Conservation (phyloP, 805 yeast genomes). For the Candida qinlingensis region DNA sequence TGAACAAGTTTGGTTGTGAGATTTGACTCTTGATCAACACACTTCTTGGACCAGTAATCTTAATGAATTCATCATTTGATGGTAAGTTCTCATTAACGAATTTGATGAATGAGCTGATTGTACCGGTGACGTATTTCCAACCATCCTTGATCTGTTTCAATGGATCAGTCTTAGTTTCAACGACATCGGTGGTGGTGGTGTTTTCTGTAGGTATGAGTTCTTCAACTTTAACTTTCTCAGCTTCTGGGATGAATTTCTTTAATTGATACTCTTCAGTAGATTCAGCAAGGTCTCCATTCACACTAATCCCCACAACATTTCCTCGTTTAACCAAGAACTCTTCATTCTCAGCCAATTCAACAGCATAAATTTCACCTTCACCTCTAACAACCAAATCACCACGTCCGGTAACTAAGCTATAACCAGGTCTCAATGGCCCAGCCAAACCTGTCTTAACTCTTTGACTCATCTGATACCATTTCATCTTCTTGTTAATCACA, state of each 20-base stretch:
- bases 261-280: slow-evolving; percentile 4
- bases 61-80: slow-evolving; percentile 31
- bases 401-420: slow-evolving; percentile 47
- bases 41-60: slow-evolving; percentile 44
- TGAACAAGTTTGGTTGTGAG: not conserved
- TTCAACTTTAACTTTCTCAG: not conserved
- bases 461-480: slow-evolving; percentile 20
- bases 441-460: slow-evolving; percentile 35
- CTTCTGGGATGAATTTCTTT: not conserved
- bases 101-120: not conserved
- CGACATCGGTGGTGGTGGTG: not conserved
- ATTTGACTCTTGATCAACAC: slow-evolving; percentile 18
- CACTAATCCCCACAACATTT: slow-evolving; percentile 45
- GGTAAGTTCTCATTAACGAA: slow-evolving; percentile 4
- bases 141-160: slow-evolving; percentile 1
- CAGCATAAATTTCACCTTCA: slow-evolving; percentile 46
- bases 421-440: slow-evolving; percentile 34
- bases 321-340: slow-evolving; percentile 41
- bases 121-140: not conserved
- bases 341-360: slow-evolving; percentile 40
- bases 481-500: slow-evolving; percentile 22
- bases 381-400: slow-evolving; percentile 54
- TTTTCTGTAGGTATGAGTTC: not conserved
- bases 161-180: slow-evolving; percentile 3
- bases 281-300: slow-evolving; percentile 33